Conservation (phyloP, 2,329 filamentous ascomycete genomes). For the Fusarium nisikadoi region DNA sequence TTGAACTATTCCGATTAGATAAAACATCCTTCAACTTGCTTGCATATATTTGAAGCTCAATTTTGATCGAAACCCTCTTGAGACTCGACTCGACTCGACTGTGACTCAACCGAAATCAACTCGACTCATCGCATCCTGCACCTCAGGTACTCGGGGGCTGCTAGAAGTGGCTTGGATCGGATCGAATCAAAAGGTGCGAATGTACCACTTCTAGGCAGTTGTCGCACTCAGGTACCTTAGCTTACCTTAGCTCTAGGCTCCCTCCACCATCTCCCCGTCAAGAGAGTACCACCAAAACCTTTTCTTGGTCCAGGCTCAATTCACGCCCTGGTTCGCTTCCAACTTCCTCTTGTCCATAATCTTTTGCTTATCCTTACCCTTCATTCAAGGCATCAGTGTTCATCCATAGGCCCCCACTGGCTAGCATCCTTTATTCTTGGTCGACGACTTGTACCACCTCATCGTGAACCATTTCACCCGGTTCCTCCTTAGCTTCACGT, state of each 20-base stretch:
- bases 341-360: slow-evolving; percentile 21
- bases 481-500: slow-evolving; percentile 32
- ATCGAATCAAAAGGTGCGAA: slow-evolving; percentile 7
- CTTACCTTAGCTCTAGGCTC: slow-evolving; percentile 34
- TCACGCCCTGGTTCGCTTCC: slow-evolving; percentile 39
- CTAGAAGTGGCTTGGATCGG: slow-evolving; percentile 34
- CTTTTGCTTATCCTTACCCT: slow-evolving; percentile 12
- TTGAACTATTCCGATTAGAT: not conserved
- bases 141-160: slow-evolving; percentile 11
- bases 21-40: not conserved
- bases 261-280: slow-evolving; percentile 28
- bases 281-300: slow-evolving; percentile 44
- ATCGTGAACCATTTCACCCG: slow-evolving; percentile 28
- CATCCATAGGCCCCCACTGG: slow-evolving; percentile 22
- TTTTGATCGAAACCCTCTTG: not conserved
- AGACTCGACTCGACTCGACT: not conserved
- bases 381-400: slow-evolving; percentile 40
- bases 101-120: slow-evolving; percentile 23
- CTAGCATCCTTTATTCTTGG: slow-evolving; percentile 6
- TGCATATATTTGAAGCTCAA: not conserved
- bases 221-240: slow-evolving; percentile 32
- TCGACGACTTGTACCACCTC: slow-evolving; percentile 6
- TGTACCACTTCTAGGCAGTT: slow-evolving; percentile 34
- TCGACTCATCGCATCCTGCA: not conserved
- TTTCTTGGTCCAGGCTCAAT: slow-evolving; percentile 37